Base-by-base conservation (phyloP, 1,284 basidiomycete species). In the Tremellales sp. region DNA sequence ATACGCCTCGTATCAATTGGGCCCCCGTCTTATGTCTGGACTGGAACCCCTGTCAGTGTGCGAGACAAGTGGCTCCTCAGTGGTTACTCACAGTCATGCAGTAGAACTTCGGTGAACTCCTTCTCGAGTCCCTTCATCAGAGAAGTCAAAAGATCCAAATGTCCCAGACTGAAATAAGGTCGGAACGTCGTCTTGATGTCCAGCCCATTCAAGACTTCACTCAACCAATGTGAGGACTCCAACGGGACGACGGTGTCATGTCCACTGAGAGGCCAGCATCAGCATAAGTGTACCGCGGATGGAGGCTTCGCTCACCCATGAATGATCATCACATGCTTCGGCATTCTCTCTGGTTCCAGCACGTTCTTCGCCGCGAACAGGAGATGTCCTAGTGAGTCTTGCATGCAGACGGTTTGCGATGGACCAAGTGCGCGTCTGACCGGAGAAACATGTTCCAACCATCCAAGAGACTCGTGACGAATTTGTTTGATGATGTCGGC, bases 401-500 rank as follows among this genome's bases (percentile, higher is more conserved):
- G 56, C 50, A 75, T 63, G 42, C 71, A 73, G 27, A 54, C 54
- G 6, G 66, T 70, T 45, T 73, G 72, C 10, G 57, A 56, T 5
- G 69, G 68, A 2, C 74, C 74, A 14, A 66, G 60, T 10, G 59
- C 56, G 8, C 74, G 58, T 0, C 73, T 58, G 2, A 72, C 56
- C 13, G 68, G 63, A 26, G 60, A 61, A n/a, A 75, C 50, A 40
- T 73, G 70, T 50, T 74, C 73, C 12, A 72, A 53, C 26, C 68
- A 72, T 16, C 57, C 57, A 33, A 62, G 58, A 21, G 65, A 60
- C 40, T 74, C 59, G 43, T 61, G 53, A 26, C 69, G 54, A 46
- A 66, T 71, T 21, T 69, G 69, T 44, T 72, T 71, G 53, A 74
- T 68, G 10, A 74, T 65, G 51, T 75, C 73, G 32, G 61, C 59